Evolutionary conservation across 257 asterid species (phyloP).

Genomic region (Thymus mandschuricus): DNA sequence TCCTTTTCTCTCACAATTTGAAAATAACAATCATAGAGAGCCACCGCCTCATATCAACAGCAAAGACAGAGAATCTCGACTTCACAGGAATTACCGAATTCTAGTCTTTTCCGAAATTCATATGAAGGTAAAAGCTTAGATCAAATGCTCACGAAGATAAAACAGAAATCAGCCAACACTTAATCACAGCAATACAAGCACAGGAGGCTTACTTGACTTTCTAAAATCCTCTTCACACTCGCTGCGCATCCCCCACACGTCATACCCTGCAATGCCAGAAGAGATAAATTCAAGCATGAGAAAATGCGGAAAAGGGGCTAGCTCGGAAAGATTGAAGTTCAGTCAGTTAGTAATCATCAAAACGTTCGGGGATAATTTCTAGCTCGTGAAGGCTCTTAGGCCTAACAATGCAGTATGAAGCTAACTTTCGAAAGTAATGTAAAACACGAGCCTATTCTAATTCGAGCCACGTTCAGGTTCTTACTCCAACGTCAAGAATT

Average conservation of each 20-base stretch:
- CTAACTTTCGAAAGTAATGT: not conserved
- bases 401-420: slow-evolving; percentile 1
- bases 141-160: not conserved
- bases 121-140: not conserved
- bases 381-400: not conserved
- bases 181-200: slow-evolving; percentile 1
- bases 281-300: not conserved
- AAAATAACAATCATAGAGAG: too few species aligned
- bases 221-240: slow-evolving; percentile 66
- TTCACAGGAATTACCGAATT: slow-evolving; percentile 6
- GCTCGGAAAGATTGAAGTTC: not conserved
- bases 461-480: slow-evolving; percentile 37
- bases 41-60: too few species aligned
- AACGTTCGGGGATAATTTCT: not conserved
- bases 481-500: slow-evolving; percentile 88
- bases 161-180: not conserved
- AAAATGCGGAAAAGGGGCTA: too few species aligned
- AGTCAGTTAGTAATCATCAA: slow-evolving; percentile 12
- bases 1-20: too few species aligned
- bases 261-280: slow-evolving; percentile 61
- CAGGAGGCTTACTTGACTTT: slow-evolving; percentile 58
- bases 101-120: slow-evolving; percentile 17
- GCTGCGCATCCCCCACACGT: slow-evolving; percentile 78
- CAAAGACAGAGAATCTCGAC: not conserved
- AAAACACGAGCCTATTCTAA: too few species aligned